Percentiles rank a stretch among this genome's conserved stretches.
Conservation (phyloP, 768 basidiomycete genomes). For the Termitomyces sp. region DNA sequence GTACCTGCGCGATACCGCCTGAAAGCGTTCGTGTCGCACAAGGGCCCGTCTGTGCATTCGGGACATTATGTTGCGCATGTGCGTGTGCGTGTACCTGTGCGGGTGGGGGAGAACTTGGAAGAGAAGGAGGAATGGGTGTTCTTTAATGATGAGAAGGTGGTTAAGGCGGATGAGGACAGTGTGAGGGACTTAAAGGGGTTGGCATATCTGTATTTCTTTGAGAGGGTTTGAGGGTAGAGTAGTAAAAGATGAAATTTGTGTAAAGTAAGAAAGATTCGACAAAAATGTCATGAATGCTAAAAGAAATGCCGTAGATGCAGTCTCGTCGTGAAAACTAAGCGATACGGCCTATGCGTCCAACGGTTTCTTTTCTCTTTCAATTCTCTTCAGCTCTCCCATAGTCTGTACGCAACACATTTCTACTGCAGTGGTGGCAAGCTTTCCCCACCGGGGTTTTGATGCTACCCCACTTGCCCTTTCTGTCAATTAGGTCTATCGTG, state of each 20-base stretch:
- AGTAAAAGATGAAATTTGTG: background rate
- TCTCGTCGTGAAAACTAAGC: too few species aligned
- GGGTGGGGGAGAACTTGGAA: background rate
- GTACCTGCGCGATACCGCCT: slow-evolving; percentile 77
- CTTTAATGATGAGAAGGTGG: slow-evolving; percentile 96
- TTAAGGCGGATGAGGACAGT: slow-evolving; percentile 79
- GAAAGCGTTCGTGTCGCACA: slow-evolving; percentile 96
- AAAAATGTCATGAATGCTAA: too few species aligned
- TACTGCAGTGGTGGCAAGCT: too few species aligned
- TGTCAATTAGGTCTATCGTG: too few species aligned
- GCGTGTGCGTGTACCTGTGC: slow-evolving; percentile 18
- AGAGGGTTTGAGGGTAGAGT: slow-evolving; percentile 36
- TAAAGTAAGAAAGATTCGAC: too few species aligned
- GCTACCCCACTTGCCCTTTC: too few species aligned
- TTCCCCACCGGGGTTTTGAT: too few species aligned
- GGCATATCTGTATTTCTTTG: slow-evolving; percentile 94
- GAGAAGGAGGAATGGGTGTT: slow-evolving; percentile 73
- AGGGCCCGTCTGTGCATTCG: slow-evolving; percentile 92
- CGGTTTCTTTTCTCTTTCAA: too few species aligned
- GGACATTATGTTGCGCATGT: slow-evolving; percentile 91
- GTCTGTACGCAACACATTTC: too few species aligned
- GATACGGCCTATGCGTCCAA: too few species aligned
- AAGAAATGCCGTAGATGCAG: too few species aligned
- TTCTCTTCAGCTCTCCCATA: too few species aligned
- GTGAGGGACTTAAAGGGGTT: slow-evolving; percentile 74